Evolutionary conservation across 2,329 filamentous ascomycete genomes (phyloP).

Genomic region (Lachnellula subtilissima): DNA sequence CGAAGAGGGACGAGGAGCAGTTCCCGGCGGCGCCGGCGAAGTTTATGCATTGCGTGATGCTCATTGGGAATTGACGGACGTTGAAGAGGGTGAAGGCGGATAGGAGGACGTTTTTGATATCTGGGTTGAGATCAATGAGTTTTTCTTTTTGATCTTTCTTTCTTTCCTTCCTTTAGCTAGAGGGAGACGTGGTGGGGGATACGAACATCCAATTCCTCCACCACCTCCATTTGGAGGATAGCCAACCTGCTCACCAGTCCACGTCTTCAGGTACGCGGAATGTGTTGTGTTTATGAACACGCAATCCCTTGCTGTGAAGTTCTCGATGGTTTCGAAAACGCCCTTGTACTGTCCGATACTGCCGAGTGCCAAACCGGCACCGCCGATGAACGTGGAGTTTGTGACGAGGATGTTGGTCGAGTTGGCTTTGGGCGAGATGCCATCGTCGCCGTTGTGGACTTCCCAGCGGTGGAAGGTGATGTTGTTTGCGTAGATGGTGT

Average conservation of each 20-base stretch:
- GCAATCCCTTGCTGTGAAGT: slow-evolving; percentile 45
- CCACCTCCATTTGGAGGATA: slow-evolving; percentile 55
- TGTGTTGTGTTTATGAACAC: slow-evolving; percentile 41
- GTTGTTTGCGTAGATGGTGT: slow-evolving; percentile 48
- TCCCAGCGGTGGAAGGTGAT: slow-evolving; percentile 47
- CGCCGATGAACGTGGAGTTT: slow-evolving; percentile 44
- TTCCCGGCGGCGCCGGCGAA: slow-evolving; percentile 34
- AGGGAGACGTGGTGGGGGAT: too few relatives aligned
- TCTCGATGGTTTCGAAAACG: slow-evolving; percentile 44
- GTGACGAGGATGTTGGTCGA: slow-evolving; percentile 48
- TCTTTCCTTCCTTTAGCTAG: too few relatives aligned
- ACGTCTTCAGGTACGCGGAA: slow-evolving; percentile 51
- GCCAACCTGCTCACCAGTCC: slow-evolving; percentile 46
- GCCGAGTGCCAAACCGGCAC: slow-evolving; percentile 50
- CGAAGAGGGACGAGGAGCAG: slow-evolving; percentile 36
- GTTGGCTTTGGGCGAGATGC: slow-evolving; percentile 51
- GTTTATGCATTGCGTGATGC: slow-evolving; percentile 37
- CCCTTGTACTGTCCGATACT: slow-evolving; percentile 51
- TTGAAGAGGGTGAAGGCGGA: slow-evolving; percentile 15
- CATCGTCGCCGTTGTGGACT: slow-evolving; percentile 48
- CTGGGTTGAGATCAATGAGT: neutral
- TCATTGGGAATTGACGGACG: slow-evolving; percentile 29
- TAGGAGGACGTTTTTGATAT: neutral
- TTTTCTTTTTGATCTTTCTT: neutral
- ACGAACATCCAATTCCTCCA: slow-evolving; percentile 43